Base-by-base conservation (phyloP, 306 rosid genomes). In the Rosa rugosa region DNA sequence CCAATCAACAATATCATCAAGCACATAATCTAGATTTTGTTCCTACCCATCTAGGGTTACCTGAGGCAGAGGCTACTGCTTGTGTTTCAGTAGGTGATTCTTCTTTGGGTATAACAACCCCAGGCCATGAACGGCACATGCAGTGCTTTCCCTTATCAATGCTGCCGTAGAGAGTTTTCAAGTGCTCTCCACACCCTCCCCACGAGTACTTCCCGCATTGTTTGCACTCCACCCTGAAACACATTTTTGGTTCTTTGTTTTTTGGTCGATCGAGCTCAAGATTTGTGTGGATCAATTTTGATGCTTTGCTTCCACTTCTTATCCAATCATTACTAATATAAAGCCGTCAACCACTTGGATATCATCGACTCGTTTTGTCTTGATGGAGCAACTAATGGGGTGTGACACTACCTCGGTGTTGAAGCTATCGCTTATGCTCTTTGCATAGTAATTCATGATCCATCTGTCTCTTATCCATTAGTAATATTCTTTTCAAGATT, bases 71-170 rank as follows among this genome's bases (percentile, higher is more conserved):
- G 20, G 74, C 77, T 2, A 17, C 75, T 0, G 63, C 14, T 42
- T 85, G 67, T 11, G 83, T 75, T 8, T 3, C 66, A 45, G 81
- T 14, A 27, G 79, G 0, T 1, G 45, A 31, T 6, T 17, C 56
- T 0, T n/a, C 45, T 1, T 88, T 27, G 31, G 84, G 75, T 0
- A 77, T 77, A 25, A 62, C 77, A 49, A 90, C 82, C 14, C 94
- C 97, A n/a, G 93, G 97, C 95, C 97, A 92, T 0, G 92, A 67
- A 68, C 89, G 88, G 82, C 95, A 92, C 86, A 79, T 82, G 85
- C 95, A 90, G 23, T 80, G 97, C 81, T 86, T 90, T 11, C 90
- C 94, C 53, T 87, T 50, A 3, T 92, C 89, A 4, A 92, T 92
- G 83, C 84, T 75, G 6, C 27, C 45, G n/a, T 88, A 87, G 13